Percentiles rank a stretch among this genome's conserved stretches.
phyloP scores from a whole-genome alignment of 106 monocot genomes.

The Apostasia ramifera region DNA sequence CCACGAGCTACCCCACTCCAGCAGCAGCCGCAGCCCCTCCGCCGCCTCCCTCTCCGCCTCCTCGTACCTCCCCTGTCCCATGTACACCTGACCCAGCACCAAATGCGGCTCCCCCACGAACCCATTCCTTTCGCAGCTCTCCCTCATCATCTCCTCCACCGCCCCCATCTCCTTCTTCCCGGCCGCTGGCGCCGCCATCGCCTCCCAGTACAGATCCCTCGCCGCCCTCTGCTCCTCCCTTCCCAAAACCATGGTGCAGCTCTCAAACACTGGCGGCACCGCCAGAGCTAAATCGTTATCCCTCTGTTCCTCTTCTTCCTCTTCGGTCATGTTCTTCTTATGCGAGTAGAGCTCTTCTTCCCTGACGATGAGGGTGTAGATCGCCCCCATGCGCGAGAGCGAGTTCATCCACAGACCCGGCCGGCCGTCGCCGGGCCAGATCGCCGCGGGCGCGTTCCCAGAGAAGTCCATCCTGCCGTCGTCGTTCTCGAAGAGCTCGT shows the following conservation, averaged over 20 bases:
- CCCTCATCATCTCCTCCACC: slow-evolving; percentile 36
- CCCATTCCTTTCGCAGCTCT: slow-evolving; percentile 41
- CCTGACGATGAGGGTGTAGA: slow-evolving; percentile 44
- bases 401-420: slow-evolving; percentile 78
- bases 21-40: slow-evolving; percentile 36
- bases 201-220: slow-evolving; percentile 73
- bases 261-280: slow-evolving; percentile 55
- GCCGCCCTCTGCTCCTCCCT: slow-evolving; percentile 35
- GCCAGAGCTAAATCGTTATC: slow-evolving; percentile 51
- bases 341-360: slow-evolving; percentile 50
- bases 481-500: slow-evolving; percentile 53
- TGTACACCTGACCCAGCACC: slow-evolving; percentile 47
- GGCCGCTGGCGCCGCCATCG: slow-evolving; percentile 9
- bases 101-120: slow-evolving; percentile 62
- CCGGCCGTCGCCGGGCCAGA: slow-evolving; percentile 74
- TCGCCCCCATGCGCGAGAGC: slow-evolving; percentile 47
- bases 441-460: slow-evolving; percentile 38
- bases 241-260: slow-evolving; percentile 44
- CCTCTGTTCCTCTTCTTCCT: slow-evolving; percentile 2
- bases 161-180: neutral
- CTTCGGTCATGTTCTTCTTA: slow-evolving; percentile 14
- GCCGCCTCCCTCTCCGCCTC: slow-evolving; percentile 47
- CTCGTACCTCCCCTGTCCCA: slow-evolving; percentile 35
- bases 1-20: slow-evolving; percentile 63
- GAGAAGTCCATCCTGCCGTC: slow-evolving; percentile 45